Base-by-base conservation (phyloP, 2,329 filamentous ascomycete species). In the Aspergillus thermomutatus region DNA sequence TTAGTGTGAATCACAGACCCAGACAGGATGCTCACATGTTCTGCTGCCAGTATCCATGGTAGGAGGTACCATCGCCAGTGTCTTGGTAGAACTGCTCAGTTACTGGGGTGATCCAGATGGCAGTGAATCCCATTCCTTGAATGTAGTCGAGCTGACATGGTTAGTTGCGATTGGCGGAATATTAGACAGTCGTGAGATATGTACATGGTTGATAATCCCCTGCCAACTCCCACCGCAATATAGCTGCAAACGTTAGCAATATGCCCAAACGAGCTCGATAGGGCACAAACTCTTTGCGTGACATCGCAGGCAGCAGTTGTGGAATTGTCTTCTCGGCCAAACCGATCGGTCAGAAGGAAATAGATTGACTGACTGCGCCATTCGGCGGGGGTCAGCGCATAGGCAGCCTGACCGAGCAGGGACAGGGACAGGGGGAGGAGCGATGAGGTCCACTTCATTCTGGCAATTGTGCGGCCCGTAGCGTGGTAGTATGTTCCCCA, bases 31-130 rank as follows among this genome's bases (percentile, higher is more conserved):
- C 61, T 53, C 54, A 70, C 66, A 80, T 70, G 49, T 81, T 71
- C 60, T 80, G 75, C 19, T 78, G 77, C 75, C 76, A 80, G 63
- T 79, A 80, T 10, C 78, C 78, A 61, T 80, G 77, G 58, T 80
- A 80, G 17, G 75, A 68, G 21, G 68, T 68, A 19, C 73, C 72
- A 50, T 75, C 70, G 45, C 71, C 68, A 61, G 72, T 71, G 8
- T 66, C 56, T 5, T 62, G 60, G 3, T 66, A 50, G 3, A 77
- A 59, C 28, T 78, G 70, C 53, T 68, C 64, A n/a, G 73, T 74
- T 2, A 78, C 68, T 2, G 75, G 75, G 1, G 74, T 75, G 43
- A 78, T 79, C 77, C 76, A 79, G 41, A 80, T 73, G 7, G 78
- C 77, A 52, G 76, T 75, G 50, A 80, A 79, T 1, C 78, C 77